Base-by-base conservation (phyloP, 768 basidiomycete genomes). In the Hericium coralloides region DNA sequence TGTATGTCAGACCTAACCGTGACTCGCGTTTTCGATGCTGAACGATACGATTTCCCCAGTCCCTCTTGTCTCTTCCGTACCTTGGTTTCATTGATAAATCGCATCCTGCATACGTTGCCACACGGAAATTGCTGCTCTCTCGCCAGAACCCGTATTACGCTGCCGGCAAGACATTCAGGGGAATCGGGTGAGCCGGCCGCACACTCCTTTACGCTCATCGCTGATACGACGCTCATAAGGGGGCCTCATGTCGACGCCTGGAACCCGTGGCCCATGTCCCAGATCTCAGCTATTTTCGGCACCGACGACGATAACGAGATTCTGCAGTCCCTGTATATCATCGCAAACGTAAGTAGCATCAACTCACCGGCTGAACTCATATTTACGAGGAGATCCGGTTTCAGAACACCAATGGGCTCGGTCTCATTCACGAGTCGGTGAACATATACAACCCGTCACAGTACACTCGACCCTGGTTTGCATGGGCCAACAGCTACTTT, bases 181-280 rank as follows among this genome's bases (percentile, higher is more conserved):
- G 88, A 0, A 73, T 83, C 58, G 85, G 88, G 88, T 88, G 64
- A 52, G 81, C 70, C 0, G 7, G 14, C 3, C 45, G 26, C 18
- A 56, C 15, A 52, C 36, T 1, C 25, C 20, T n/a, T 12, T n/a
- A 18, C 31, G 12, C 4, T 38, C 7, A 55, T 41, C 15, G 47
- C 26, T 57, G 31, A 41, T 38, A 31, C 31, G 6, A 31, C 31
- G 36, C 61, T 37, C 2, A 22, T 17, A 18, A 89, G 87, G 36
- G 87, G 88, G 4, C 88, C 88, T 38, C 88, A 91, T 68, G 79
- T 85, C 51, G 80, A 82, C 64, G 78, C 79, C 10, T 85, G 80
- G 79, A 76, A 87, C 66, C 87, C 87, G 49, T 90, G 89, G 89
- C 89, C 88, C 2, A 91, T 91, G 89, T 85, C 87, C 22, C 85